These are phyloP conservation scores for Starmerella apicola DNA, from an alignment of 805 yeast species.

Conservation along the genomic window DNA sequence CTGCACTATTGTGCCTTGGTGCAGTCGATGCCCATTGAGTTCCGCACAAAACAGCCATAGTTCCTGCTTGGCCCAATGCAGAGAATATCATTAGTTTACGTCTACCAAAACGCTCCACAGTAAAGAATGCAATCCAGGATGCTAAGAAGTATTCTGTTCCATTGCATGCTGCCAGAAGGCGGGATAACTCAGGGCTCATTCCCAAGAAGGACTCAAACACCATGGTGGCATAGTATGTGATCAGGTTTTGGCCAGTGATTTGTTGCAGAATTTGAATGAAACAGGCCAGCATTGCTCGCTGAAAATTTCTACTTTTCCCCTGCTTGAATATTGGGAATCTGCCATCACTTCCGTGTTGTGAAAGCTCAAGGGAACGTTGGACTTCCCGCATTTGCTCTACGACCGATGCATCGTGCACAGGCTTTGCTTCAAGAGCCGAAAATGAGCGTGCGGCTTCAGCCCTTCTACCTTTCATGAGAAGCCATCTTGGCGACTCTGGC, in stretches of 20 bases:
- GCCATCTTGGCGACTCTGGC: slow-evolving; percentile 83
- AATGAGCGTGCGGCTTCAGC: slow-evolving; percentile 35
- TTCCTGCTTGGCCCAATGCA: slow-evolving; percentile 34
- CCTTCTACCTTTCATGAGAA: slow-evolving; percentile 49
- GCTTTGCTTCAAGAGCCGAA: slow-evolving; percentile 31
- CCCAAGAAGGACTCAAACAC: slow-evolving; percentile 39
- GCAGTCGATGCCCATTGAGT: slow-evolving; percentile 32
- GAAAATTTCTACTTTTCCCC: slow-evolving; percentile 20
- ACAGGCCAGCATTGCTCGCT: slow-evolving; percentile 32
- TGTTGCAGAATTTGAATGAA: slow-evolving; percentile 19
- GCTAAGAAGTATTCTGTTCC: slow-evolving; percentile 32
- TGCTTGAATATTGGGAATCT: slow-evolving; percentile 26
- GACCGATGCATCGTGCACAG: slow-evolving; percentile 7
- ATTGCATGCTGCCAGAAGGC: slow-evolving; percentile 35
- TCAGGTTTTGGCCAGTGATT: slow-evolving; percentile 43
- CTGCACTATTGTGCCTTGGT: slow-evolving; percentile 26
- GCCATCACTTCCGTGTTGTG: slow-evolving; percentile 7
- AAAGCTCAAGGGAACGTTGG: slow-evolving; percentile 9
- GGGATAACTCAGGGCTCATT: slow-evolving; percentile 32
- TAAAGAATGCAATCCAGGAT: slow-evolving; percentile 41
- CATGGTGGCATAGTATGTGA: slow-evolving; percentile 46
- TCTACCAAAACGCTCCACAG: slow-evolving; percentile 46
- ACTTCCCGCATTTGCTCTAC: slow-evolving; percentile 8
- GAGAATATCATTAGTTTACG: slow-evolving; percentile 26
- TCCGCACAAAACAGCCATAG: slow-evolving; percentile 16